Percentiles rank a stretch among this genome's conserved stretches.
Evolutionary conservation across 2,329 filamentous ascomycete genomes (phyloP).

Genomic region (Talaromyces sp.): DNA sequence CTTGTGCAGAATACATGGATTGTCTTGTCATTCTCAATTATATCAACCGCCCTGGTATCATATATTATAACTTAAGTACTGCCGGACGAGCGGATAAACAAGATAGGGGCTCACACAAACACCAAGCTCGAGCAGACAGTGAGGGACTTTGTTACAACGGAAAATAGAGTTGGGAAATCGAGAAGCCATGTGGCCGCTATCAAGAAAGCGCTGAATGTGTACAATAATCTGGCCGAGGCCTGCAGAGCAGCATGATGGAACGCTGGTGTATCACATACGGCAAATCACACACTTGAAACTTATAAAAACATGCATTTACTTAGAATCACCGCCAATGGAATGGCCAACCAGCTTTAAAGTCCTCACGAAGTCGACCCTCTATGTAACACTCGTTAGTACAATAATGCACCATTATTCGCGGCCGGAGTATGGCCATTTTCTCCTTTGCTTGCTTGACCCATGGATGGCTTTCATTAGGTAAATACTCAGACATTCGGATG

Average conservation of each 20-base stretch:
- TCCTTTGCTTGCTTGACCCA: slow-evolving; percentile 2
- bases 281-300: background rate
- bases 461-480: background rate
- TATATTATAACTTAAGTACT: too few relatives aligned
- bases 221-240: background rate
- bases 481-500: background rate
- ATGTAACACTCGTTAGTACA: background rate
- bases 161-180: background rate
- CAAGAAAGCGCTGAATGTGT: background rate
- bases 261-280: background rate
- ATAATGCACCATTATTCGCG: slow-evolving; percentile 2
- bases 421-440: background rate
- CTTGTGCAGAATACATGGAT: background rate
- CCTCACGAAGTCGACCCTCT: background rate
- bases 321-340: background rate
- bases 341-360: background rate
- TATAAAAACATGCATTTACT: background rate
- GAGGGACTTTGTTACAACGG: background rate
- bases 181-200: background rate
- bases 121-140: background rate
- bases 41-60: too few relatives aligned
- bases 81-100: too few relatives aligned
- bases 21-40: too few relatives aligned
- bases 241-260: background rate
- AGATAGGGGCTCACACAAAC: too few relatives aligned